phyloP scores from a whole-genome alignment of 805 yeast species.

The Spathaspora gorwiae region DNA sequence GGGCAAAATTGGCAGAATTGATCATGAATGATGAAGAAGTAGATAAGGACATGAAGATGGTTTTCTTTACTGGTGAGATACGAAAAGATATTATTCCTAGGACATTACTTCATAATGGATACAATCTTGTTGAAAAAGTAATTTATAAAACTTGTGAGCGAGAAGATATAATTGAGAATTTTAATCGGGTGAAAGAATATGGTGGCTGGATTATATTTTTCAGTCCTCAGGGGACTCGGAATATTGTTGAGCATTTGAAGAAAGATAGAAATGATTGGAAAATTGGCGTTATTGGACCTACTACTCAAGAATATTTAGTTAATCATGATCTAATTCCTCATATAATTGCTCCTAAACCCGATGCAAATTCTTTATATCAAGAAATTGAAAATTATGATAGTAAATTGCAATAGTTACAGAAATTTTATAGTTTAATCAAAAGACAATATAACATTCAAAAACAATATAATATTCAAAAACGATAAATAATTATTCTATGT shows the following conservation, averaged over 20 bases:
- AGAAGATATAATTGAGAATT: constrained; percentile 41
- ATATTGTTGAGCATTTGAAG: constrained; percentile 45
- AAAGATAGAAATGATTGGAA: constrained; percentile 19
- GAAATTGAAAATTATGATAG: constrained; percentile 20
- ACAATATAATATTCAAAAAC: too few relatives aligned
- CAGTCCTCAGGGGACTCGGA: constrained; percentile 83
- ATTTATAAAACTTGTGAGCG: constrained; percentile 61
- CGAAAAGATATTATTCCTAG: constrained; percentile 79
- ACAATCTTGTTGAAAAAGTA: constrained; percentile 51
- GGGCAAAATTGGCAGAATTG: constrained; percentile 60
- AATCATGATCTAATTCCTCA: constrained; percentile 51
- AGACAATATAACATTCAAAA: too few relatives aligned
- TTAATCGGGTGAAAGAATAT: constrained; percentile 12
- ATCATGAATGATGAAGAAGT: constrained; percentile 42
- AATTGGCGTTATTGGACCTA: constrained; percentile 89
- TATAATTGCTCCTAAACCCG: constrained; percentile 69
- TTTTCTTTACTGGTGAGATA: constrained; percentile 83
- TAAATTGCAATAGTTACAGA: background rate
- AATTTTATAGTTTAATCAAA: too few relatives aligned
- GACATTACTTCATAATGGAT: constrained; percentile 41
- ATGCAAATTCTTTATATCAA: constrained; percentile 52
- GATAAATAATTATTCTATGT: too few relatives aligned
- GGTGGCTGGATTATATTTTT: constrained; percentile 76
- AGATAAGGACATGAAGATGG: constrained; percentile 21
- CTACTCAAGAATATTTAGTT: constrained; percentile 64